A percentile compares a stretch with the other conserved stretches of the same genome.
Conservation (phyloP, 2,329 filamentous ascomycete species). For the Colletotrichum destructivum region DNA sequence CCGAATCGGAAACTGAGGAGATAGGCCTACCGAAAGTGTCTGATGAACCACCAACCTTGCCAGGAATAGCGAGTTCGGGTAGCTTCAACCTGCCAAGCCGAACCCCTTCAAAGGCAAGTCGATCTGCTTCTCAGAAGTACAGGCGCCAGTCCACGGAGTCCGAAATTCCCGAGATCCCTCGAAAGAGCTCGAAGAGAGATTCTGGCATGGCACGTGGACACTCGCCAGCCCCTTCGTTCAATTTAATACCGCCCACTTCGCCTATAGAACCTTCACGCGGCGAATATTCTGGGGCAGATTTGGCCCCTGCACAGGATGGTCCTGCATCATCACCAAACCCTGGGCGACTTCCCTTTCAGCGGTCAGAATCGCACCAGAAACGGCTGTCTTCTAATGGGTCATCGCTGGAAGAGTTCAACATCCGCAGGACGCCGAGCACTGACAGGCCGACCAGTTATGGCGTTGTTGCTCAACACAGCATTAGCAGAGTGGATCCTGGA, state of each 20-base stretch:
- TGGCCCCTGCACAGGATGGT: not conserved
- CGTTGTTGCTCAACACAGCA: constrained; percentile 70
- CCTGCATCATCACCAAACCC: constrained; percentile 27
- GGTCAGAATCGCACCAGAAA: constrained; percentile 65
- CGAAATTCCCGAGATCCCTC: constrained; percentile 73
- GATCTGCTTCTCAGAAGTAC: constrained; percentile 54
- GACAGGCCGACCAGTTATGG: constrained; percentile 70
- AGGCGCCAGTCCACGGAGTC: constrained; percentile 51
- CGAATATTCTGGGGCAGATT: constrained; percentile 22
- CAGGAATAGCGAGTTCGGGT: constrained; percentile 71
- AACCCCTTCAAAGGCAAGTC: constrained; percentile 71
- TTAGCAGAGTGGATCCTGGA: constrained; percentile 68
- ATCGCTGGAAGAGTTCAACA: constrained; percentile 64
- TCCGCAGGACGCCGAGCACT: constrained; percentile 53
- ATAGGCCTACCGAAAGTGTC: constrained; percentile 59
- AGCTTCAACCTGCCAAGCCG: constrained; percentile 76
- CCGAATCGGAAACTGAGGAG: constrained; percentile 62
- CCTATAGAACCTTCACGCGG: constrained; percentile 34
- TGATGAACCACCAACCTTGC: constrained; percentile 69
- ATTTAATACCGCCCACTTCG: constrained; percentile 45
- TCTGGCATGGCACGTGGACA: constrained; percentile 58
- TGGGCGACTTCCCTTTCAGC: constrained; percentile 68
- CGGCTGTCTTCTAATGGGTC: constrained; percentile 64
- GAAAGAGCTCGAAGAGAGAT: constrained; percentile 80
- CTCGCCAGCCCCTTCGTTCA: constrained; percentile 54